Base-by-base conservation (phyloP, 2,329 filamentous ascomycete genomes). In the Monilinia polystroma region DNA sequence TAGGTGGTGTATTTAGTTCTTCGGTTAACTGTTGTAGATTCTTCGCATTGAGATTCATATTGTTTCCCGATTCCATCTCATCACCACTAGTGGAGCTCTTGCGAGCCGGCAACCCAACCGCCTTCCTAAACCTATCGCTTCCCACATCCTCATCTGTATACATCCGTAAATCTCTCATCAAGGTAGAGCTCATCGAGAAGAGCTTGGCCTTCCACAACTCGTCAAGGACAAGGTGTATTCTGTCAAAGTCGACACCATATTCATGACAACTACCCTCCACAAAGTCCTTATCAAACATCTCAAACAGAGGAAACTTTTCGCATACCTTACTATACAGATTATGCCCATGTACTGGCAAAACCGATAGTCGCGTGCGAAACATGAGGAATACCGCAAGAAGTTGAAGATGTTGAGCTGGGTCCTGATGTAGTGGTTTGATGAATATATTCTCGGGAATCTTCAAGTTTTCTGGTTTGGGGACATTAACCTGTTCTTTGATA, bases 121-220 rank as follows among this genome's bases (percentile, higher is more conserved):
- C 29, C 20, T 11, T 51, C n/a, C 45, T 60, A 4, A 60, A 60
- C 29, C 45, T 18, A 51, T 60, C 45, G n/a, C 58, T 60, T 11
- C 3, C 14, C 29, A 51, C 3, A 38, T 60, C 58, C 45, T 12
- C n/a, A 18, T 51, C 45, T n/a, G 58, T 51, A 6, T 41, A 56
- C 32, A 23, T 7, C 8, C 45, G 3, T 5, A 35, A 38, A 23
- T 29, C 29, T 7, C 43, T 23, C 12, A 49, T 49, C 43, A 29
- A 23, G 4, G 2, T 8, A 29, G 18, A 60, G 10, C 29, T 35
- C n/a, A 43, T 3, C 3, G 43, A 49, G 14, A 60, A 60, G 0
- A 60, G 7, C 12, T 32, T 49, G 4, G 7, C 7, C 12, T 35
- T 11, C 57, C 57, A 60, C 14, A 60, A 2, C 20, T 49, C 43